phyloP scores from a whole-genome alignment of 1,139 yeast genomes.

The Pichia cactophila region DNA sequence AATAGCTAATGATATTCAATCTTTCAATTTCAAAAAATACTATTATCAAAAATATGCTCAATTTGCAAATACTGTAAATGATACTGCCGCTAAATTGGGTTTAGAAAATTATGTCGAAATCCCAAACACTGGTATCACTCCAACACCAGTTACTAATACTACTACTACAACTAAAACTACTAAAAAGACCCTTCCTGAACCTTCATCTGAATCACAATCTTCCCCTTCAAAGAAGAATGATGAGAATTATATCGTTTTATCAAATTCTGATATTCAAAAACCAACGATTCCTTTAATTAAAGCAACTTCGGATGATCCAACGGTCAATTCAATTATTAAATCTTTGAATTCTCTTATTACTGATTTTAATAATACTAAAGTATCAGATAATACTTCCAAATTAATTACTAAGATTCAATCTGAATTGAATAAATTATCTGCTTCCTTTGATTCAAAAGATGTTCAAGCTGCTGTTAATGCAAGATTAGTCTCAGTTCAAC shows the following conservation, averaged over 20 bases:
- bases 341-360: slow-evolving; percentile 31
- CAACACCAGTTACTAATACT: slow-evolving; percentile 5
- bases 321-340: slow-evolving; percentile 26
- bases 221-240: slow-evolving; percentile 4
- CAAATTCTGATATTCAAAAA: slow-evolving; percentile 13
- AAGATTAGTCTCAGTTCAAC: slow-evolving; percentile 35
- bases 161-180: slow-evolving; percentile 12
- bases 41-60: slow-evolving; percentile 8
- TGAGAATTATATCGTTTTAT: slow-evolving; percentile 9
- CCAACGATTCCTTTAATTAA: slow-evolving; percentile 24
- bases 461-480: slow-evolving; percentile 38
- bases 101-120: slow-evolving; percentile 36
- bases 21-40: slow-evolving; percentile 21
- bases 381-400: slow-evolving; percentile 32
- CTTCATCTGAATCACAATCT: slow-evolving; percentile 12
- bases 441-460: slow-evolving; percentile 41
- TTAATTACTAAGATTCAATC: slow-evolving; percentile 39
- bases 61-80: slow-evolving; percentile 23
- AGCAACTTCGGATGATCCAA: slow-evolving; percentile 26
- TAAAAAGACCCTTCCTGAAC: slow-evolving; percentile 1
- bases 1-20: slow-evolving; percentile 24
- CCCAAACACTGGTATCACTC: slow-evolving; percentile 35
- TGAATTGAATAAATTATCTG: slow-evolving; percentile 26
- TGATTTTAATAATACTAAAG: slow-evolving; percentile 26
- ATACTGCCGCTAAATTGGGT: slow-evolving; percentile 32